Percentiles rank a stretch among this genome's conserved stretches.
Conservation (phyloP, 768 basidiomycete species). For the Suillus spraguei region DNA sequence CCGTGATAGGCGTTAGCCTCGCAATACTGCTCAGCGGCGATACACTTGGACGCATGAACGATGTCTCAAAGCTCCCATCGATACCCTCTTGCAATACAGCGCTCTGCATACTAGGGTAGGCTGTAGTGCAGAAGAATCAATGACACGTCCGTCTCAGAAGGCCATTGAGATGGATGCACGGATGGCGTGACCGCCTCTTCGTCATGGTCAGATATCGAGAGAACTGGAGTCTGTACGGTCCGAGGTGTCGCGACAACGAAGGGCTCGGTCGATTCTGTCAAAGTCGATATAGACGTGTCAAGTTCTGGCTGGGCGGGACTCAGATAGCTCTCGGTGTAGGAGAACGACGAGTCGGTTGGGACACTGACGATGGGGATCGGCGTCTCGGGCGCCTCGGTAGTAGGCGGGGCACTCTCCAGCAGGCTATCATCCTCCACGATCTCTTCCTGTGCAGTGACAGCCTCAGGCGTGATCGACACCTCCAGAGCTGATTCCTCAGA, state of each 20-base stretch:
- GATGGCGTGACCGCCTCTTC: constrained; percentile 38
- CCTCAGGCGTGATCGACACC: constrained; percentile 24
- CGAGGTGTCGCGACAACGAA: constrained; percentile 27
- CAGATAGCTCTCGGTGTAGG: constrained; percentile 5
- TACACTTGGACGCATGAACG: constrained; percentile 66
- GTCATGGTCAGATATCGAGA: constrained; percentile 4
- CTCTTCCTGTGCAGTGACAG: constrained; percentile 5
- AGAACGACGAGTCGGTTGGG: not conserved
- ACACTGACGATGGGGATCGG: not conserved
- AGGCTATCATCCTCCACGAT: constrained; percentile 7
- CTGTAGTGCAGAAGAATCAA: constrained; percentile 75
- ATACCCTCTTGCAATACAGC: constrained; percentile 55
- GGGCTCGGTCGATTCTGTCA: constrained; percentile 45
- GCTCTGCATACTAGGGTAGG: constrained; percentile 64
- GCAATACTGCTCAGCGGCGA: constrained; percentile 35
- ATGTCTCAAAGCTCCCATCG: constrained; percentile 75
- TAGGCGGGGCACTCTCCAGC: not conserved
- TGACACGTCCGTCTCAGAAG: constrained; percentile 62
- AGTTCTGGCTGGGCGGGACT: constrained; percentile 21
- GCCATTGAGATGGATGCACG: constrained; percentile 54
- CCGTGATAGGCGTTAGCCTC: constrained; percentile 38
- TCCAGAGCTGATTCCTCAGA: constrained; percentile 28
- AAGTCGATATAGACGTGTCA: constrained; percentile 33
- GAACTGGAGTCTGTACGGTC: constrained; percentile 22
- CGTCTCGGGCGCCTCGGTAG: not conserved